Conservation (phyloP, 768 basidiomycete genomes). For the Termitomyces heimii region DNA sequence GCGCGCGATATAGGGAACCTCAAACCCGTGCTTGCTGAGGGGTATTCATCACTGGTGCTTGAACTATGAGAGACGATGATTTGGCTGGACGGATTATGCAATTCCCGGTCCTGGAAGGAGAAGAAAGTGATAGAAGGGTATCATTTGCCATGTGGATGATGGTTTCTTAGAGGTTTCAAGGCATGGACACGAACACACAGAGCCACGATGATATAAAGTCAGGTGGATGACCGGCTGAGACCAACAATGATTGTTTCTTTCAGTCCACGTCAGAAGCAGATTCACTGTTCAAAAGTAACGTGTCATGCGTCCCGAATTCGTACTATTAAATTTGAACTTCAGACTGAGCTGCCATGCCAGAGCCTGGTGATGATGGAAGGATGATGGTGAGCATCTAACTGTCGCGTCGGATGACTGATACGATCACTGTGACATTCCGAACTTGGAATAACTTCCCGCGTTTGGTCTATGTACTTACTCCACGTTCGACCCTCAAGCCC, state of each 20-base stretch:
- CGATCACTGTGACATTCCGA: constrained; percentile 3
- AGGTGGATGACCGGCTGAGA: too few relatives aligned
- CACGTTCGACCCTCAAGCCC: background rate
- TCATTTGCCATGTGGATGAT: background rate
- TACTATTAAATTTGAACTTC: background rate
- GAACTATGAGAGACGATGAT: background rate
- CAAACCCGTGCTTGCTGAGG: background rate
- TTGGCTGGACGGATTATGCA: too few relatives aligned
- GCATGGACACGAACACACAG: background rate
- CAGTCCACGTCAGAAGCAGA: background rate
- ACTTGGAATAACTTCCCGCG: background rate
- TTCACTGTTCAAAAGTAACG: background rate
- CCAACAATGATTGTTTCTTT: background rate
- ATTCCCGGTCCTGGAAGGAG: background rate
- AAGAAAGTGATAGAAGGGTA: background rate
- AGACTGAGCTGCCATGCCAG: background rate
- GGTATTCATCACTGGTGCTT: background rate
- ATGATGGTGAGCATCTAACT: background rate
- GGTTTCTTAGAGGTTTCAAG: background rate
- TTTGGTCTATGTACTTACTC: background rate
- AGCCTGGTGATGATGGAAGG: background rate
- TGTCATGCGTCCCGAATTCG: background rate
- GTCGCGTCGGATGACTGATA: background rate
- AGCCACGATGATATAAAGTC: background rate
- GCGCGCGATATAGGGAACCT: background rate